These are phyloP conservation scores for Pugionium cornutum DNA, from an alignment of 345 rosid genomes.

Conservation along the genomic window DNA sequence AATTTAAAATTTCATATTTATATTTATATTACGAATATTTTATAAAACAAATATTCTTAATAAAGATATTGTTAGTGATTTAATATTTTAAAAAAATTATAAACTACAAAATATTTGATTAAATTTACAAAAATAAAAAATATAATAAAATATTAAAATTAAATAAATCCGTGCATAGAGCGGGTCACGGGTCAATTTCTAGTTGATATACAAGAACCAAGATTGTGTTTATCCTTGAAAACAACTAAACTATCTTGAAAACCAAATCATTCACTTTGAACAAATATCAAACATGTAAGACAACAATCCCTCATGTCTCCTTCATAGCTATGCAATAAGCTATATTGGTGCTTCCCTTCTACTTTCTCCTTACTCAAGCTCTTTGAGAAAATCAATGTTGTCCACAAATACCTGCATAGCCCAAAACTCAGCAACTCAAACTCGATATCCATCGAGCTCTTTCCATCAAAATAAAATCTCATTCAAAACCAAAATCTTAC, in stretches of 20 bases:
- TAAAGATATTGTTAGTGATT: too few relatives aligned
- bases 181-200: too few relatives aligned
- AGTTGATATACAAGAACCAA: slow-evolving; percentile 29
- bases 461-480: slow-evolving; percentile 15
- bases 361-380: slow-evolving; percentile 68
- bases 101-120: too few relatives aligned
- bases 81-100: too few relatives aligned
- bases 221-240: not conserved
- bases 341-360: slow-evolving; percentile 24
- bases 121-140: too few relatives aligned
- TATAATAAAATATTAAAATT: too few relatives aligned
- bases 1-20: too few relatives aligned
- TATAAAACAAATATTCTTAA: too few relatives aligned
- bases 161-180: too few relatives aligned
- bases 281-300: slow-evolving; percentile 23
- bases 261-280: slow-evolving; percentile 29
- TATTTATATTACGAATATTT: too few relatives aligned
- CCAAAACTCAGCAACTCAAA: slow-evolving; percentile 15
- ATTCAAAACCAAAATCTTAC: slow-evolving; percentile 46
- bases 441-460: not conserved
- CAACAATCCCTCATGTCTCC: slow-evolving; percentile 13
- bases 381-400: slow-evolving; percentile 84
- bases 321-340: slow-evolving; percentile 11
- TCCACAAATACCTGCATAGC: slow-evolving; percentile 79
- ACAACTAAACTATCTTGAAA: slow-evolving; percentile 28